phyloP scores from a whole-genome alignment of 2,329 filamentous ascomycete species.

The Neonectria faginata region DNA sequence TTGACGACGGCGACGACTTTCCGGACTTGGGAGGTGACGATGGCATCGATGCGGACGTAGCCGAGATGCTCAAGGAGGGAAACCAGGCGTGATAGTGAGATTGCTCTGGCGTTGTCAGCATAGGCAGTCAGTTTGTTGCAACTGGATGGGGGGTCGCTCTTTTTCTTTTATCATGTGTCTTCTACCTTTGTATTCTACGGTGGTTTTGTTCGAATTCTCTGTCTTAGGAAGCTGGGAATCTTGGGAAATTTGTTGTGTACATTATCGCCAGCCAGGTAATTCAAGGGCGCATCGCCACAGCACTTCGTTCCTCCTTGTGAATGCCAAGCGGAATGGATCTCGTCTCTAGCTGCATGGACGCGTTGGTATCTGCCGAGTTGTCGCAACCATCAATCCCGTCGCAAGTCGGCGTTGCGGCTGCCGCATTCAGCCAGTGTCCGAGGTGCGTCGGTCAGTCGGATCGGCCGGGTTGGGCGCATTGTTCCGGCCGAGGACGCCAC shows the following conservation, averaged over 20 bases:
- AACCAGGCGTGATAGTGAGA: constrained; percentile 24
- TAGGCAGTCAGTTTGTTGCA: neutral
- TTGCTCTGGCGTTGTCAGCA: neutral
- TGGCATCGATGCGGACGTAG: constrained; percentile 68
- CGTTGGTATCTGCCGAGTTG: no score
- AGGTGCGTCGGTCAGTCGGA: constrained; percentile 36
- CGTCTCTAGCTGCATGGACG: no score
- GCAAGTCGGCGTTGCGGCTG: constrained; percentile 16
- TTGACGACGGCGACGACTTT: constrained; percentile 64
- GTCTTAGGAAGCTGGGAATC: constrained; percentile 1
- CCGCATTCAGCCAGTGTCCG: constrained; percentile 29
- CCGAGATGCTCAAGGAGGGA: constrained; percentile 60
- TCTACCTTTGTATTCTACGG: constrained; percentile 9
- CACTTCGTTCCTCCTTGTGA: neutral
- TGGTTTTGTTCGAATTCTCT: constrained; percentile 12
- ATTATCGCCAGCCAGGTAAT: neutral
- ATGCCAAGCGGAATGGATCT: neutral
- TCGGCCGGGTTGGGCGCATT: constrained; percentile 34
- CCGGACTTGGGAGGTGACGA: constrained; percentile 66
- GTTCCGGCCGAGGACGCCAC: constrained; percentile 41
- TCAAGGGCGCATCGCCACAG: neutral
- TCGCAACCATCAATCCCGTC: constrained; percentile 12
- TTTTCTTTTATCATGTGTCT: neutral
- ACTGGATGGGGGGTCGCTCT: neutral
- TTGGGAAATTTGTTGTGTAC: constrained; percentile 12